Evolutionary conservation across 2,329 filamentous ascomycete species (phyloP), one percentile per base, ranked within the genome.

Genomic region (Chaetomiaceae sp.): DNA sequence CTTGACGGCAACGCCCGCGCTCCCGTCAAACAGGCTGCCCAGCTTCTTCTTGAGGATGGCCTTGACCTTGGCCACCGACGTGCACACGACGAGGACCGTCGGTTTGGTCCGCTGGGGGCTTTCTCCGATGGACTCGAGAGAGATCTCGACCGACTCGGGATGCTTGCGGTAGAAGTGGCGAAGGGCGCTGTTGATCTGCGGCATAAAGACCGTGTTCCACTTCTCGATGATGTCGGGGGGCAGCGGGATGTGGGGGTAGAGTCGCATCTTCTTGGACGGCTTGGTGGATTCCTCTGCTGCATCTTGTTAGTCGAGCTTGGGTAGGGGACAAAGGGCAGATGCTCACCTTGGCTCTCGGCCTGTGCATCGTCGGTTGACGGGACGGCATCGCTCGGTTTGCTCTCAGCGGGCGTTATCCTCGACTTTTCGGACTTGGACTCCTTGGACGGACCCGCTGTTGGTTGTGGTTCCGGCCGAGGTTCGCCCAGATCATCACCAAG

Each of bases 41-140:
- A 91, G 77, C 58, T 85, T 82, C 63, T 85, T 85, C 65, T 83
- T 85, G 6, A 92, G 71, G 39, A 89, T 85, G 19, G 81, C 79
- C 47, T 86, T 84, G 27, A 91, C 84, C 65, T 88, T 89, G 46
- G 75, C 75, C 8, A 89, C 85, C 4, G 87, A 91, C 2, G 82
- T 86, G 69, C 88, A 92, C 4, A 89, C 84, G 8, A 92, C 83
- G 19, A 91, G 75, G 0, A 91, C 86, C 0, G 88, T 91, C 0
- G 88, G 87, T 51, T 78, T 80, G 0, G 84, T 83, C 51, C 79
- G 82, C 33, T 83, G 76, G 6, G 82, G 77, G 3, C 82, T 83
- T 48, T 87, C 83, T 17, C 88, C 88, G 37, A 91, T 83, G 0
- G 84, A 86, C 56, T 89, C 83, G 1, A 92, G 79, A 9, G 86